These are phyloP conservation scores for Mrakia blollopis DNA, from an alignment of 768 basidiomycete genomes.

Conservation along the genomic window DNA sequence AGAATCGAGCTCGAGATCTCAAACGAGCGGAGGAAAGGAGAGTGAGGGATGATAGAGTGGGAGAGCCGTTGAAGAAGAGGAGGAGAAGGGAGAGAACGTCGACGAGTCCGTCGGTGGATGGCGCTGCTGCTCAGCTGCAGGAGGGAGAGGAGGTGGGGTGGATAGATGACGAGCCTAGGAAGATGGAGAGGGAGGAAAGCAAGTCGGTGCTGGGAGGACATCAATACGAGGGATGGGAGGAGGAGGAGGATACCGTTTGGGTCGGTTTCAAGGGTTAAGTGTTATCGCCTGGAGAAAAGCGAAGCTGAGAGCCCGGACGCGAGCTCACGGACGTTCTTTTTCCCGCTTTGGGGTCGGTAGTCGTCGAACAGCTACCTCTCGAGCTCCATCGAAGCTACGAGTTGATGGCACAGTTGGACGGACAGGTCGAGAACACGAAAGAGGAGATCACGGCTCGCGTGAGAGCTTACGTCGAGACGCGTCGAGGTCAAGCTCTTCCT, in stretches of 20 bases:
- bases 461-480: not conserved
- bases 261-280: not conserved
- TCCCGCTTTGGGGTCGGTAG: too few relatives aligned
- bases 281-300: not conserved
- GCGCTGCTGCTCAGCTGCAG: too few relatives aligned
- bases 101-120: not conserved
- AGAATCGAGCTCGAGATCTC: not conserved
- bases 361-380: slow-evolving; percentile 44
- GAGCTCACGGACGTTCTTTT: not conserved
- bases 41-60: not conserved
- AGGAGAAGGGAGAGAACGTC: too few relatives aligned
- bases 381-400: slow-evolving; percentile 44
- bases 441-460: not conserved
- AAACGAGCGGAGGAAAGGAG: not conserved
- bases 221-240: too few relatives aligned
- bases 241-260: not conserved
- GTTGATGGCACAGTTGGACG: slow-evolving; percentile 42
- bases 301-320: not conserved
- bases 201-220: not conserved
- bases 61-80: too few relatives aligned
- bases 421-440: slow-evolving; percentile 38
- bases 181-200: not conserved
- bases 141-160: not conserved
- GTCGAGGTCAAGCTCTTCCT: not conserved
- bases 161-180: not conserved